These are phyloP conservation scores for Eucalyptus tenuipes DNA, from an alignment of 345 rosid genomes.

Conservation along the genomic window DNA sequence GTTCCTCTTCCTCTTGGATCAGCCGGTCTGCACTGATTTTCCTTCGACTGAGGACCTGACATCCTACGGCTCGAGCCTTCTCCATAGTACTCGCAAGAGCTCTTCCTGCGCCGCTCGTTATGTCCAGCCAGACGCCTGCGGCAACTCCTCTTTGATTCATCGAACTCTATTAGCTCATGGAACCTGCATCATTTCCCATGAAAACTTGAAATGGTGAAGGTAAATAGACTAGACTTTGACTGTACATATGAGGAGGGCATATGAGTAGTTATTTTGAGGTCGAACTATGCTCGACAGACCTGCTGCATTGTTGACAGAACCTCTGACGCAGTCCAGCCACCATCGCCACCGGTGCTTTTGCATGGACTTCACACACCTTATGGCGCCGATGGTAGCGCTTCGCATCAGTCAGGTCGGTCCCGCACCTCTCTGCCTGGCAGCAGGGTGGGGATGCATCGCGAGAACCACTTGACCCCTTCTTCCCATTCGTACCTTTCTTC, in stretches of 20 bases:
- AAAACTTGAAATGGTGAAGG: not conserved
- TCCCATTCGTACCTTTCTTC: constrained; percentile 15
- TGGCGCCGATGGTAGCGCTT: constrained; percentile 78
- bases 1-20: constrained; percentile 23
- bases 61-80: constrained; percentile 48
- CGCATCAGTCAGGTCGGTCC: constrained; percentile 47
- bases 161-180: constrained; percentile 64
- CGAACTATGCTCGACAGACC: constrained; percentile 15
- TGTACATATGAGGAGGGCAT: not conserved
- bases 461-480: constrained; percentile 12
- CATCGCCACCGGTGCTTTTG: constrained; percentile 49
- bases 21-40: constrained; percentile 10
- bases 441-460: constrained; percentile 20
- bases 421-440: constrained; percentile 69
- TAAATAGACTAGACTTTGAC: not conserved
- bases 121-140: constrained; percentile 70
- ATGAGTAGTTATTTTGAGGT: not conserved
- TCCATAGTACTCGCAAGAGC: constrained; percentile 26
- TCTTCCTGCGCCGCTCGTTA: constrained; percentile 78
- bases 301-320: constrained; percentile 97
- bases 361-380: constrained; percentile 79
- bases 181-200: constrained; percentile 11
- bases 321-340: constrained; percentile 63
- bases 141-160: constrained; percentile 79
- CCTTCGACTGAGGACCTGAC: constrained; percentile 10